Base-by-base conservation (phyloP, 2,329 filamentous ascomycete genomes). In the Xylariaceae sp. region DNA sequence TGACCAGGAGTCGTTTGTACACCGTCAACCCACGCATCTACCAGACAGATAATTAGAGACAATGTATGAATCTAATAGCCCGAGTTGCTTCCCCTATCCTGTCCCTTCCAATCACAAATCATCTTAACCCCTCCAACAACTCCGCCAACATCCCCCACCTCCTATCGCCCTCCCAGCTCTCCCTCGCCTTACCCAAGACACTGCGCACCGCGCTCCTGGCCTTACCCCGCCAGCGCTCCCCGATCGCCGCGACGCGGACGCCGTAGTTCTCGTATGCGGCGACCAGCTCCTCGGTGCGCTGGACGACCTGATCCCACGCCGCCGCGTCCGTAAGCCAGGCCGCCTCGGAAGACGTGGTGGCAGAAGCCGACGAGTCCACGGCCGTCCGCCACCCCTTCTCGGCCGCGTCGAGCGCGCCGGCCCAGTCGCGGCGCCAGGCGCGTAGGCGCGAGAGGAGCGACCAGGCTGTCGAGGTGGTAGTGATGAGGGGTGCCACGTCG, bases 321-420 rank as follows among this genome's bases (percentile, higher is more conserved):
- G 79, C 79, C 61, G 82, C 79, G 14, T 86, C 82, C 41, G 84
- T 83, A 23, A 83, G 78, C 73, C 84, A 86, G 44, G 71, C 76
- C 0, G 9, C 56, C 63, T n/a, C 51, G 63, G 2, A 55, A 57
- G 6, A 58, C 62, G 32, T 37, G 6, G 32, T 37, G 14, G 5
- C 77, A 69, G 23, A 84, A 78, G 64, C 83, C 75, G 48, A 80
- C 78, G 0, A 7, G 9, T 10, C 32, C 32, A 82, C 77, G 0
- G 88, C 84, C 0, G 89, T 86, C 2, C 95, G 84, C 93, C 93
- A 99, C 0, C 89, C 91, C 70, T 93, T 93, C 75, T 98, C 95
- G 26, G 93, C 85, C 1, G 90, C 91, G 5, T 92, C 89, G 1
- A 98, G 79, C 3, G 93, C 90, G 1, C 86, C 87, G 0, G 77